Conservation (phyloP, 1,139 yeast species). For the Sugiyamaella japonica region DNA sequence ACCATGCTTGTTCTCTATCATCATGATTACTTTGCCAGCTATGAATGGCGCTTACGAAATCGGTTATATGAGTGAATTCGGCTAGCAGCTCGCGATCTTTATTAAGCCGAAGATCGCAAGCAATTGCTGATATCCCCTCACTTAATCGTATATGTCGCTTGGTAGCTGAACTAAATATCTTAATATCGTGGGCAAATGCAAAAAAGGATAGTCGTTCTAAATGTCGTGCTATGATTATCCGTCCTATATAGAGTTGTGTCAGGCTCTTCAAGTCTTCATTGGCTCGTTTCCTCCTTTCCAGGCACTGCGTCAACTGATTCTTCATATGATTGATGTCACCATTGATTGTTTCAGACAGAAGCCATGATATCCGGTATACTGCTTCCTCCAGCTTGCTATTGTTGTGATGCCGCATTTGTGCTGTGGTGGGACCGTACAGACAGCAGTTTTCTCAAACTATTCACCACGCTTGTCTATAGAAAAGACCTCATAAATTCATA, state of each 20-base stretch:
- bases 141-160: background rate
- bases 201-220: constrained; percentile 17
- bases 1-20: constrained; percentile 16
- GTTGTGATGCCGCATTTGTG: constrained; percentile 3
- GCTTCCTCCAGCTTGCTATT: constrained; percentile 14
- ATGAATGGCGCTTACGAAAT: constrained; percentile 5
- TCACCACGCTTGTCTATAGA: background rate
- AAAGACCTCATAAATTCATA: constrained; percentile 2
- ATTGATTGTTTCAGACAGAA: constrained; percentile 15
- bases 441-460: constrained; percentile 6
- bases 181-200: constrained; percentile 18
- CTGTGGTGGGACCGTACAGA: constrained; percentile 3
- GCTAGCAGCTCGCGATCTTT: constrained; percentile 3
- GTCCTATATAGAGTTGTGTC: constrained; percentile 3
- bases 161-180: background rate
- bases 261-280: background rate
- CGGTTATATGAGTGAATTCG: constrained; percentile 7
- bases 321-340: constrained; percentile 17
- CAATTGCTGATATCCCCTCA: constrained; percentile 7
- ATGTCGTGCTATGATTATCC: constrained; percentile 15
- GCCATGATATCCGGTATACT: constrained; percentile 15
- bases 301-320: constrained; percentile 1
- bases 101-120: constrained; percentile 12
- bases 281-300: background rate
- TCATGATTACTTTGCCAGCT: constrained; percentile 1